phyloP scores from a whole-genome alignment of 495 filamentous ascomycete species.

The Penicillium canescens region DNA sequence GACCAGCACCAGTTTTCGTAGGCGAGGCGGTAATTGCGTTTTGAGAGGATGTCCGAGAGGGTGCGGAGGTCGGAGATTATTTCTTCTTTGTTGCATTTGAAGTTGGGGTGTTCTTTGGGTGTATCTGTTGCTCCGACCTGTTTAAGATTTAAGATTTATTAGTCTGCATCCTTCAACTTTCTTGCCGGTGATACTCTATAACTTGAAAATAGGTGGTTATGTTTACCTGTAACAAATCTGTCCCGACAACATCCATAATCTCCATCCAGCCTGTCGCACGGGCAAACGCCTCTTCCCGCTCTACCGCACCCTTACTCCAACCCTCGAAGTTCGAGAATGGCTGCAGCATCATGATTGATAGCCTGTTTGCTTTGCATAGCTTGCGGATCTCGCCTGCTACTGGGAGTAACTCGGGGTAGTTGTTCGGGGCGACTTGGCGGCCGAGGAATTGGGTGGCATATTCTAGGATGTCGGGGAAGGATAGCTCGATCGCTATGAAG shows the following conservation, averaged over 20 bases:
- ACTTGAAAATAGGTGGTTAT: neutral
- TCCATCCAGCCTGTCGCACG: constrained; percentile 68
- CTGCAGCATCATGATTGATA: constrained; percentile 73
- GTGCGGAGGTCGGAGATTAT: constrained; percentile 64
- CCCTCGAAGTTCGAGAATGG: constrained; percentile 83
- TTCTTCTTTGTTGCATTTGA: constrained; percentile 30
- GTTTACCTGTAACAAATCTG: constrained; percentile 70
- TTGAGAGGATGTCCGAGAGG: constrained; percentile 62
- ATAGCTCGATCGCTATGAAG: constrained; percentile 72
- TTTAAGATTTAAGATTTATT: neutral
- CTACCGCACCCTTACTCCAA: constrained; percentile 58
- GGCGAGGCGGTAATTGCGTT: constrained; percentile 57
- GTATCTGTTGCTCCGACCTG: constrained; percentile 72
- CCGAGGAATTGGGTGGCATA: constrained; percentile 56
- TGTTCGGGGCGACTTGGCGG: constrained; percentile 49
- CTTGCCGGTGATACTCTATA: neutral
- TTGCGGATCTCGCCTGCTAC: constrained; percentile 52
- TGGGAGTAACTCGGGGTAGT: constrained; percentile 55
- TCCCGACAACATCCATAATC: constrained; percentile 71
- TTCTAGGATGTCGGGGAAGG: constrained; percentile 71
- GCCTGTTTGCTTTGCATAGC: constrained; percentile 49
- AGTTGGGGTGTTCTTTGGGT: constrained; percentile 45
- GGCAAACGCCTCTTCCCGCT: constrained; percentile 64
- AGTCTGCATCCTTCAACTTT: neutral
- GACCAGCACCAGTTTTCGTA: constrained; percentile 90